Percentiles rank a stretch among this genome's conserved stretches.
phyloP scores from a whole-genome alignment of 2,329 filamentous ascomycete species.

The Apiospora malaysiana region DNA sequence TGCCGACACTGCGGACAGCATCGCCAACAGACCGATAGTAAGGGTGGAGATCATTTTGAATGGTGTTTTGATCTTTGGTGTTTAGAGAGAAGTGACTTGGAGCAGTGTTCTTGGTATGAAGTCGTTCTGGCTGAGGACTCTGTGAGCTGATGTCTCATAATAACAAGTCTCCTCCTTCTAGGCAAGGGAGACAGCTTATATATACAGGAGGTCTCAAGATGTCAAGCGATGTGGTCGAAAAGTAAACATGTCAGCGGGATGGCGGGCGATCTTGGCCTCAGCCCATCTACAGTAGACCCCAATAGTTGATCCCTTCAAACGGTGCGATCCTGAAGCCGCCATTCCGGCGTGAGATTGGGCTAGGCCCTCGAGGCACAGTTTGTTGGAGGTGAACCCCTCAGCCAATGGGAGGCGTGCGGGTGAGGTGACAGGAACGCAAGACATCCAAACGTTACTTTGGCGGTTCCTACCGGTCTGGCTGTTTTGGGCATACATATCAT shows the following conservation, averaged over 20 bases:
- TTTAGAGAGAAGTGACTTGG: background rate
- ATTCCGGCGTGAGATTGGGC: background rate
- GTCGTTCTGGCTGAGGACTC: background rate
- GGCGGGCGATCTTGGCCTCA: background rate
- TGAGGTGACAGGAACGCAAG: constrained; percentile 4
- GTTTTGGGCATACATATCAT: background rate
- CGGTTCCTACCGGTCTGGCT: constrained; percentile 1
- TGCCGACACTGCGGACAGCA: background rate
- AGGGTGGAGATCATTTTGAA: background rate
- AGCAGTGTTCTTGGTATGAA: background rate
- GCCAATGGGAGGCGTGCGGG: background rate
- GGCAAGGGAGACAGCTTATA: background rate
- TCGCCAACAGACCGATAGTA: background rate
- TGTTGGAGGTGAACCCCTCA: background rate
- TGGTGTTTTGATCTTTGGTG: background rate
- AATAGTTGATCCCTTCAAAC: background rate
- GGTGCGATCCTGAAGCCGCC: background rate
- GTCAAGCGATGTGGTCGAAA: background rate
- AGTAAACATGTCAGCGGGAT: background rate
- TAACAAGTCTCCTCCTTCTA: background rate
- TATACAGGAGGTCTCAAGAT: background rate
- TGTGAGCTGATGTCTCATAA: background rate
- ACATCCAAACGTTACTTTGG: constrained; percentile 4
- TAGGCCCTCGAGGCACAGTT: background rate
- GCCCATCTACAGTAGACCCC: background rate